Evolutionary conservation across 2,329 filamentous ascomycete genomes (phyloP).

Genomic region (Penicillium sp.): DNA sequence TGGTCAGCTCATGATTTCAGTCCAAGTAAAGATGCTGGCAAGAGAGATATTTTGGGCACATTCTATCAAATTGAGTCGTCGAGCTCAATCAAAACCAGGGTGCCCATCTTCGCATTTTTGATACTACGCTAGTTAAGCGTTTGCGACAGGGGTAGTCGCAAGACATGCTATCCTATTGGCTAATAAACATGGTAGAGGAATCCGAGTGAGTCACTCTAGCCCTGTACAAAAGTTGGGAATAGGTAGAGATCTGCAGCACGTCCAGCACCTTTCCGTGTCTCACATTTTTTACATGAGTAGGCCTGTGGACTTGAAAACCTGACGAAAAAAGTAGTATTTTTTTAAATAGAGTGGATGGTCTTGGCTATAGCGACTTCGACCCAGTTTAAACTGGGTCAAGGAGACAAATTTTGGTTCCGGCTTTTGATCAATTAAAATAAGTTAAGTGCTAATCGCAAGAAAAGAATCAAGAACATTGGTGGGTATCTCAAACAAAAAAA

Average conservation of each 20-base stretch:
- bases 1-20: neutral
- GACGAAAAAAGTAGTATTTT: neutral
- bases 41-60: neutral
- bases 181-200: neutral
- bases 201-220: neutral
- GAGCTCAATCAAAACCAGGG: neutral
- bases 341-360: neutral
- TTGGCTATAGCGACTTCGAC: neutral
- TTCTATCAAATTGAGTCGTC: neutral
- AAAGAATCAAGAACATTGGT: constrained; percentile 5
- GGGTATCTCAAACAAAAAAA: constrained; percentile 8
- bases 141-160: neutral
- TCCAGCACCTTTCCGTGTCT: neutral
- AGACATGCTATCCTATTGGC: neutral
- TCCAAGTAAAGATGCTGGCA: neutral
- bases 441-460: neutral
- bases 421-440: neutral
- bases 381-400: neutral
- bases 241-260: neutral
- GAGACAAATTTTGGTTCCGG: neutral
- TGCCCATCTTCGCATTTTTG: neutral
- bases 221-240: neutral
- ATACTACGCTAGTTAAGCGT: neutral
- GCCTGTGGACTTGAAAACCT: neutral
- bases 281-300: neutral